A percentile compares a stretch with the other conserved stretches of the same genome.
Evolutionary conservation across 768 basidiomycete species (phyloP).

Genomic region (Pisolithus microcarpus): DNA sequence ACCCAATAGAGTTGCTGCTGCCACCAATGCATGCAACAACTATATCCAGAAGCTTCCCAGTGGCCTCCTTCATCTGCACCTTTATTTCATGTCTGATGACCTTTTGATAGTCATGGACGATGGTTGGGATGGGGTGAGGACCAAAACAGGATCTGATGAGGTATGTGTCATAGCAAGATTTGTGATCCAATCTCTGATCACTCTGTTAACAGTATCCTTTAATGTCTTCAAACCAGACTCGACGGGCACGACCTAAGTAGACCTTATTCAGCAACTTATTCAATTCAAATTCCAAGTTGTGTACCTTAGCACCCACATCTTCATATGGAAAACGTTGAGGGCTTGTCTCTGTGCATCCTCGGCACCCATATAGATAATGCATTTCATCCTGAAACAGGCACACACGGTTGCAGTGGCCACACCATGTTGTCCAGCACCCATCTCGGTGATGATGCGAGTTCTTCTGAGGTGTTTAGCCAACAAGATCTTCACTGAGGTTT

Average conservation of each 20-base stretch:
- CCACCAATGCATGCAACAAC: constrained; percentile 98
- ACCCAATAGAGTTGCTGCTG: constrained; percentile 94
- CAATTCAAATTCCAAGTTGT: neutral
- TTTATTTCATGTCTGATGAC: constrained; percentile 97
- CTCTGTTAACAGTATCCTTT: constrained; percentile 98
- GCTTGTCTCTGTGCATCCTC: constrained; percentile 96
- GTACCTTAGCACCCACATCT: constrained; percentile 91
- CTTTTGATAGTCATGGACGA: constrained; percentile 96
- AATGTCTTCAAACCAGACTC: constrained; percentile 89
- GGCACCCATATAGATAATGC: constrained; percentile 95
- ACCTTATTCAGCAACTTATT: neutral
- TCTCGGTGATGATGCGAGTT: constrained; percentile 96
- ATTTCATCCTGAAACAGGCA: constrained; percentile 92
- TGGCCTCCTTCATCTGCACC: constrained; percentile 63
- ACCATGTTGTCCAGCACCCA: constrained; percentile 97
- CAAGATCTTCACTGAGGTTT: constrained; percentile 55
- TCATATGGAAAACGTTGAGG: constrained; percentile 96
- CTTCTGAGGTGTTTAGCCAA: constrained; percentile 93
- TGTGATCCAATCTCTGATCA: constrained; percentile 98
- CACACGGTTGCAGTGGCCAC: constrained; percentile 98
- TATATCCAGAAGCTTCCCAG: constrained; percentile 86
- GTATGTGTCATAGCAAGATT: constrained; percentile 93
- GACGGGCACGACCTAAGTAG: constrained; percentile 69
- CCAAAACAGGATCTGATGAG: constrained; percentile 96
- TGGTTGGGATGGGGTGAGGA: constrained; percentile 98